Conservation (phyloP, 306 rosid genomes). For the Ceratonia siliqua region DNA sequence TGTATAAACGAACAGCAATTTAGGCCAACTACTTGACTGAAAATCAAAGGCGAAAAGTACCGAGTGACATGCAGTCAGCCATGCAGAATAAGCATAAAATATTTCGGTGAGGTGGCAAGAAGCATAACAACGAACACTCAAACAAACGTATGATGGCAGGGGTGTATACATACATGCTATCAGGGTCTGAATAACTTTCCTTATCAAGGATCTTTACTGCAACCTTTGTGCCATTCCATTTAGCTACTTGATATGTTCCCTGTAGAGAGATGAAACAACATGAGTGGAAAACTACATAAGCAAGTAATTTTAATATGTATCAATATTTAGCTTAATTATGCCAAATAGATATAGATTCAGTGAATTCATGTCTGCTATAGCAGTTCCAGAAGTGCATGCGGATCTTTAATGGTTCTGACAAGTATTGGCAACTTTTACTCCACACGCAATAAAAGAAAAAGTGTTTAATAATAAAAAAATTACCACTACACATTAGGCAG, state of each 20-base stretch:
- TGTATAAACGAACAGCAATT: conserved; percentile 20
- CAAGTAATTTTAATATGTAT: neutral
- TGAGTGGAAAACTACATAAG: conserved; percentile 15
- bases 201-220: conserved; percentile 90
- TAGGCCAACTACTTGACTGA: conserved; percentile 14
- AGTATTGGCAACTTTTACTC: neutral
- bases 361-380: neutral
- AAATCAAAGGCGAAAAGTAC: conserved; percentile 35
- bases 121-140: conserved; percentile 25
- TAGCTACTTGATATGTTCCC: conserved; percentile 97
- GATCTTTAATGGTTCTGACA: neutral
- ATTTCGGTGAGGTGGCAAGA: conserved; percentile 23
- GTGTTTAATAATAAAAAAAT: neutral
- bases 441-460: neutral
- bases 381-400: neutral
- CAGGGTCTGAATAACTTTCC: conserved; percentile 81
- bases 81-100: conserved; percentile 16
- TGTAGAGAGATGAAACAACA: conserved; percentile 35
- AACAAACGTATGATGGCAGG: conserved; percentile 31
- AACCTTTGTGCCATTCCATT: conserved; percentile 99
- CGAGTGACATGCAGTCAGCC: conserved; percentile 11
- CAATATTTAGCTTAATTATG: conserved; percentile 10
- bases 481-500: neutral
- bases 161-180: conserved; percentile 71
- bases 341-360: neutral